These are phyloP conservation scores for Pseudocercospora vitis DNA, from an alignment of 2,329 filamentous ascomycete genomes.

Conservation along the genomic window DNA sequence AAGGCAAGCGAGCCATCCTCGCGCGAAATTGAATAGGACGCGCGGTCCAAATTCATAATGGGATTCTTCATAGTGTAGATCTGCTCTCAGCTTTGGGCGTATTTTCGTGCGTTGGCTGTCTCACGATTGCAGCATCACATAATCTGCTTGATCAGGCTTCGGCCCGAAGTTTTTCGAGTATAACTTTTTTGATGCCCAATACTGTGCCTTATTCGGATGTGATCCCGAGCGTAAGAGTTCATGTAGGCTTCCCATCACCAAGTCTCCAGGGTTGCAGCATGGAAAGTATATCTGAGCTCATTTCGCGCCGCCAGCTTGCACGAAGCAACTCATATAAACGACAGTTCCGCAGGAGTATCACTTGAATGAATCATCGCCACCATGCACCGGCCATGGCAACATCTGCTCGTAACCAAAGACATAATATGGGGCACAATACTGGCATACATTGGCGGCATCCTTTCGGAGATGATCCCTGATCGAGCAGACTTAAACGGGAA, in stretches of 20 bases:
- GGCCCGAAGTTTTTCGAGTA: too few relatives aligned
- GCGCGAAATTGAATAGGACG: too few relatives aligned
- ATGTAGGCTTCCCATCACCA: not conserved
- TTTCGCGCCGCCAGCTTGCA: not conserved
- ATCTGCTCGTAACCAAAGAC: not conserved
- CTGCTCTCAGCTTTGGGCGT: too few relatives aligned
- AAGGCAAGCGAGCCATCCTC: too few relatives aligned
- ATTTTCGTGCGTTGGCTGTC: too few relatives aligned
- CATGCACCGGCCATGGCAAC: not conserved
- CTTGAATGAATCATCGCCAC: too few relatives aligned
- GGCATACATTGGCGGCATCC: slow-evolving; percentile 1
- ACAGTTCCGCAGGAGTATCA: not conserved
- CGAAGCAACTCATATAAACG: not conserved
- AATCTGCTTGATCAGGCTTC: too few relatives aligned
- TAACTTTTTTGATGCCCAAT: too few relatives aligned
- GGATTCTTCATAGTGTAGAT: too few relatives aligned
- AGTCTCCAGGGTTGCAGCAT: not conserved
- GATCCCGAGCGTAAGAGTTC: not conserved
- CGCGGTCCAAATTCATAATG: too few relatives aligned
- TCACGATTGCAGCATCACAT: too few relatives aligned
- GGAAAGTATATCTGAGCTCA: not conserved
- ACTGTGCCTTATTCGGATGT: too few relatives aligned
- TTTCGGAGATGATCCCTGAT: slow-evolving; percentile 7
- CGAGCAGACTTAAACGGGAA: slow-evolving; percentile 10
- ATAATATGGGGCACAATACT: not conserved